A percentile compares a stretch with the other conserved stretches of the same genome.
These are phyloP conservation scores for Amanita thiersii DNA, from an alignment of 768 basidiomycete genomes.

Conservation along the genomic window DNA sequence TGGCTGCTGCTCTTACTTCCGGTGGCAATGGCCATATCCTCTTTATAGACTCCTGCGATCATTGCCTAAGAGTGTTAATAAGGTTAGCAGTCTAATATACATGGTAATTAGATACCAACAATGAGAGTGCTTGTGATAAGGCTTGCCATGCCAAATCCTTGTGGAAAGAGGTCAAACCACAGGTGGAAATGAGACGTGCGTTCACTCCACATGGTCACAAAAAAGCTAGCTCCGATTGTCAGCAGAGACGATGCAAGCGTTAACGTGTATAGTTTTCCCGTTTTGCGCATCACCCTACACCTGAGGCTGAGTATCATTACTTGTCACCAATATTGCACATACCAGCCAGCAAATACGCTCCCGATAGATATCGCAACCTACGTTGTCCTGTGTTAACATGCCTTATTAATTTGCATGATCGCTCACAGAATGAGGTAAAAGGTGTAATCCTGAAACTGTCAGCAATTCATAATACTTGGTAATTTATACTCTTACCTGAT, in stretches of 20 bases:
- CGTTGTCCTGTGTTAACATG: neutral
- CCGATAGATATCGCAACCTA: conserved; percentile 80
- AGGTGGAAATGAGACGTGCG: conserved; percentile 52
- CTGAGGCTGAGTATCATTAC: conserved; percentile 9
- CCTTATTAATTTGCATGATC: conserved; percentile 9
- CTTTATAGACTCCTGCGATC: conserved; percentile 72
- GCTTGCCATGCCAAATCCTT: conserved; percentile 79
- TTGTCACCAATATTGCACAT: conserved; percentile 17
- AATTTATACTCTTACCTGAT: conserved; percentile 48
- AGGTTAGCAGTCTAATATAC: conserved; percentile 10
- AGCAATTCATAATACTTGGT: conserved; percentile 4
- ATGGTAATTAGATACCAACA: conserved; percentile 34
- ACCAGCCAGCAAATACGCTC: conserved; percentile 86
- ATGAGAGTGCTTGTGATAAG: conserved; percentile 83
- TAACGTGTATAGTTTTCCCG: conserved; percentile 77
- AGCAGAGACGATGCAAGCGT: conserved; percentile 60
- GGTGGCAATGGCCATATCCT: conserved; percentile 83
- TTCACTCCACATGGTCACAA: conserved; percentile 63
- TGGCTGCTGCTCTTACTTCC: conserved; percentile 58
- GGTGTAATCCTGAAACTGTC: conserved; percentile 54
- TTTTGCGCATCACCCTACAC: conserved; percentile 73
- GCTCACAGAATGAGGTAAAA: conserved; percentile 84
- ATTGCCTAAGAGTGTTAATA: conserved; percentile 51
- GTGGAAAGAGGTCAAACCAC: conserved; percentile 74
- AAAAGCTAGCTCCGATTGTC: conserved; percentile 47